Evolutionary conservation across 495 filamentous ascomycete species (phyloP).

Genomic region (Daldinia loculata): DNA sequence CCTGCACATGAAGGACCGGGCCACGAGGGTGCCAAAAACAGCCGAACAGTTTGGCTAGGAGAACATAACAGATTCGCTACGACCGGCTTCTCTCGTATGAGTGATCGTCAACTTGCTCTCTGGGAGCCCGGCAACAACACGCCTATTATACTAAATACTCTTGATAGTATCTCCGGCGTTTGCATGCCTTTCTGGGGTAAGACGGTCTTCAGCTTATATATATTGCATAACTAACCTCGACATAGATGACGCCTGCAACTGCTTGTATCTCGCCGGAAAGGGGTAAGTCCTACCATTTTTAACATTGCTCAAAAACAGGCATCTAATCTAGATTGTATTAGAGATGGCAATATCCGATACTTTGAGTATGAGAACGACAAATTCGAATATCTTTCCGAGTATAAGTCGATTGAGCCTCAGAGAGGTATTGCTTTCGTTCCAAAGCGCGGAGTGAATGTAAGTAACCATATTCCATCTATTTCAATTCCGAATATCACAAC

Average conservation of each 20-base stretch:
- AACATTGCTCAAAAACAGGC: background rate
- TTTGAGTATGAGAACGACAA: constrained; percentile 98
- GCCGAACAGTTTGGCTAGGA: constrained; percentile 93
- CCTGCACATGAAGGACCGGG: constrained; percentile 85
- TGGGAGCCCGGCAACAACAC: constrained; percentile 91
- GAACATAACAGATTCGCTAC: constrained; percentile 94
- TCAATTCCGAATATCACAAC: background rate
- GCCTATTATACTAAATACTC: constrained; percentile 82
- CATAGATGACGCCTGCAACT: constrained; percentile 84
- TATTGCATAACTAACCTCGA: constrained; percentile 43
- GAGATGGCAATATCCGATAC: constrained; percentile 98
- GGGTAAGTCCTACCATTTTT: constrained; percentile 67
- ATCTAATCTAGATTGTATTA: constrained; percentile 47
- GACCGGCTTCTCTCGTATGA: constrained; percentile 97
- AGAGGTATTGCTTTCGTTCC: constrained; percentile 94
- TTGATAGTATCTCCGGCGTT: constrained; percentile 95
- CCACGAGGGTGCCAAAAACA: constrained; percentile 95
- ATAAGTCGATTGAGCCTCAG: constrained; percentile 94
- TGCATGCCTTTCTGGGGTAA: constrained; percentile 98
- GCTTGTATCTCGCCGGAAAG: constrained; percentile 93
- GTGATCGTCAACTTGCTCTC: constrained; percentile 91
- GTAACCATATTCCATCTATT: constrained; percentile 36
- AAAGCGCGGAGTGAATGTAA: constrained; percentile 88
- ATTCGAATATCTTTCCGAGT: constrained; percentile 93
- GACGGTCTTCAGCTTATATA: background rate